Evolutionary conservation across 305 asterid species (phyloP), one percentile per base, ranked within the genome.

Genomic region (Fraxinus nigra): DNA sequence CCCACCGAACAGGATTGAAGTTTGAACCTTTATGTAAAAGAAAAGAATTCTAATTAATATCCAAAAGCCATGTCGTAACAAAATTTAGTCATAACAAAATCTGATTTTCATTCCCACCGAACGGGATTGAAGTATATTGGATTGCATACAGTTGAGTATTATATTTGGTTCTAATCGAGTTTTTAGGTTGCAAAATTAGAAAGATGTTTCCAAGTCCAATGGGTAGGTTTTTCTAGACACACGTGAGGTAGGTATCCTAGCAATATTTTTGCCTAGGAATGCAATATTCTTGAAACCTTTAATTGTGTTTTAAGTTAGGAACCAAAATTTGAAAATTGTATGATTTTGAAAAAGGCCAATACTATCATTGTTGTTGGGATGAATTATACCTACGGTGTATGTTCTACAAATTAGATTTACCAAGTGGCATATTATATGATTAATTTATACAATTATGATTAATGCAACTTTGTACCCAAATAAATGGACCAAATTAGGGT

Each of bases 331-430:
- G 51, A 78, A 77, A 80, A 35, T 86, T 40, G 0, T 10, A 10
- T 1, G 14, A 2, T 40, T 40, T 10, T 10, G 16, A 40, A 40
- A 40, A 40, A 40, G 3, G 51, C 10, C 0, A 40, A 40, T 0
- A 77, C 48, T 28, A 87, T 89, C 81, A 87, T 85, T 72, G 76
- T 83, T 84, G 92, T 84, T 89, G 87, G n/a, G 75, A 51, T 80
- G 84, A 79, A 56, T 22, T 38, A 38, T 38, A 7, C 35, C 5
- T 33, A 34, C 37, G 37, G 37, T 77, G 85, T 48, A 79, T 81
- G 83, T 61, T 59, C 85, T 85, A 84, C 54, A 80, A 48, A 86
- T 85, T 84, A 89, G 90, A 89, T 85, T 76, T 87, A 90, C 93
- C 92, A 80, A 85, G 81, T 85, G 40, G 40, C 40, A 22, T 79